Evolutionary conservation across 2,329 filamentous ascomycete genomes (phyloP), one percentile per base, ranked within the genome.

Genomic region (Biscogniauxia marginata): DNA sequence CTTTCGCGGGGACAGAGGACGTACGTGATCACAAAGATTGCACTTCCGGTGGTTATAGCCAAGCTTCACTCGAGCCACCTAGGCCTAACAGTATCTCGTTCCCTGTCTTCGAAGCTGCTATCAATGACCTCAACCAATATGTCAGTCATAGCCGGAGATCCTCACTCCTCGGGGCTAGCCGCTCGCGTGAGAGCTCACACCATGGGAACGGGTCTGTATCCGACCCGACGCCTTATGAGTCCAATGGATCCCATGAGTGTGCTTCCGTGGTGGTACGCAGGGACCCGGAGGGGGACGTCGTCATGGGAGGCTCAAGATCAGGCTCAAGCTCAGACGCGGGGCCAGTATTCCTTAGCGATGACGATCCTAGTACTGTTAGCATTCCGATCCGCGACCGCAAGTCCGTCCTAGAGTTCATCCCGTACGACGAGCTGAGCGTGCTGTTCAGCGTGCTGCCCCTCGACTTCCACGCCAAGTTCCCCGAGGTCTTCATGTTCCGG

Each of bases 361-460:
- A 45, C 50, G 7, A 7, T 39, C 11, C 4, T 7, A 53, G 7
- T 30, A 47, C 57, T 24, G 56, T 64, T 16, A 50, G 49, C 19
- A 7, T 64, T 16, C 62, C 62, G 8, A 61, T 64, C 24, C 45
- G 7, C 34, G 50, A 39, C 20, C 44, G 24, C 9, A 16, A 51
- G 4, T 16, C n/a, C 24, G 46, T 52, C 9, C n/a, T 52, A 22
- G 18, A 52, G 2, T 62, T 57, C 30, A 55, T 64, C 20, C 62
- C 62, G 11, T 62, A 62, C 52, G 56, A 59, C 16, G 55, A 64
- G 47, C 58, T 57, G 13, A 54, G 53, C 16, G 52, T 59, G n/a
- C n/a, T n/a, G 11, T 50, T 58, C 45, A 44, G 51, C 21, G 61
- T 63, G 46, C 50, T 24, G n/a, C 58, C 56, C 3, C 4, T 19